Evolutionary conservation across 169 alveolate genomes (phyloP).

Genomic region (Plasmodium knowlesi): DNA sequence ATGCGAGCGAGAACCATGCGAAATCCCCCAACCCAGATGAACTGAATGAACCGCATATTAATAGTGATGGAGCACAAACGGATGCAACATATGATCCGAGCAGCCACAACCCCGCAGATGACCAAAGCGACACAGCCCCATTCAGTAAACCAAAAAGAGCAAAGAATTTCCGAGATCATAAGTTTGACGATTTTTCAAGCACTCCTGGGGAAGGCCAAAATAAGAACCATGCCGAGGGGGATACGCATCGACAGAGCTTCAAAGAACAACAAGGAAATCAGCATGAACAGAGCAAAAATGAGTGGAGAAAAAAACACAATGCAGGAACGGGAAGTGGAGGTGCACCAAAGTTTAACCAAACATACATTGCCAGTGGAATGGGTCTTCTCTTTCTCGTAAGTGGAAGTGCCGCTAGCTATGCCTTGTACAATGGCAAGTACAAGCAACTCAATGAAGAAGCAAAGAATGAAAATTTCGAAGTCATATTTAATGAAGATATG

Average conservation of each 20-base stretch:
- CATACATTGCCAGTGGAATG: slow-evolving; percentile 51
- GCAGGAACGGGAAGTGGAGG: not conserved
- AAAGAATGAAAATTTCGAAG: slow-evolving; percentile 21
- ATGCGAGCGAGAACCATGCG: not conserved
- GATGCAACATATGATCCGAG: not conserved
- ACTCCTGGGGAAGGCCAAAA: not conserved
- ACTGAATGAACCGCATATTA: not conserved
- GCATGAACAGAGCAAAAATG: not conserved
- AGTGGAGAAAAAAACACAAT: not conserved
- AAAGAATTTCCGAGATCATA: not conserved
- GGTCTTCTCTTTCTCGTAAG: slow-evolving; percentile 17
- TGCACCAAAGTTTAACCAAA: not conserved
- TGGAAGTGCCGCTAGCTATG: slow-evolving; percentile 27
- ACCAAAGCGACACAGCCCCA: not conserved
- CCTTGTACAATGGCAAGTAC: slow-evolving; percentile 6
- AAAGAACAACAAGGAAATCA: not conserved
- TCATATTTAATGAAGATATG: slow-evolving; percentile 20
- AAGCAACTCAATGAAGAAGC: not conserved
- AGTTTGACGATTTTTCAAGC: not conserved
- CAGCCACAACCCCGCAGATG: not conserved
- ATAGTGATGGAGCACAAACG: not conserved
- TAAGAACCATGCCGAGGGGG: not conserved
- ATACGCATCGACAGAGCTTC: not conserved
- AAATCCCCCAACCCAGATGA: not conserved
- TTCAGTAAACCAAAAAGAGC: not conserved